phyloP scores from a whole-genome alignment of 2,329 filamentous ascomycete genomes.

The Xylariaceae sp. region DNA sequence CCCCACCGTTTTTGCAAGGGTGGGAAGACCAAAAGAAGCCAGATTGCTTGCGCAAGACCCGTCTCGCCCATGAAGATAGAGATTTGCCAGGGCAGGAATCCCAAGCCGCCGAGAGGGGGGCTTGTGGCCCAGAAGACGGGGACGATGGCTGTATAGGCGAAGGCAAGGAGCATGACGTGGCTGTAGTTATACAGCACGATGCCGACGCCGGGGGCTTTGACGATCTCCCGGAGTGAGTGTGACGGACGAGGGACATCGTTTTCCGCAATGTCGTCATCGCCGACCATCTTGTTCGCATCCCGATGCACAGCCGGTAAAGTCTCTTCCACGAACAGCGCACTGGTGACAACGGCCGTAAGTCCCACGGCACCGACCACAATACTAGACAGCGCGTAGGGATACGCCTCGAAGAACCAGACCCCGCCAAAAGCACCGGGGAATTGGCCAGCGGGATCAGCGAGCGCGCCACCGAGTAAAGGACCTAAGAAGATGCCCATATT shows the following conservation, averaged over 20 bases:
- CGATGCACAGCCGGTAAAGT: slow-evolving; percentile 47
- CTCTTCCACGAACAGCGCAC: slow-evolving; percentile 59
- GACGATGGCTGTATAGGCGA: slow-evolving; percentile 66
- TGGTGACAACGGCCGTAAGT: slow-evolving; percentile 48
- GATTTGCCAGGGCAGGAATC: slow-evolving; percentile 60
- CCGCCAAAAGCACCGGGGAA: slow-evolving; percentile 56
- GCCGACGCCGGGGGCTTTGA: slow-evolving; percentile 61
- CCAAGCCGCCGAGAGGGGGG: slow-evolving; percentile 59
- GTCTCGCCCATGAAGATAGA: slow-evolving; percentile 61
- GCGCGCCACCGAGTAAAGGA: slow-evolving; percentile 63
- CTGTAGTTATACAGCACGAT: slow-evolving; percentile 62
- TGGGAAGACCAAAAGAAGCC: slow-evolving; percentile 69
- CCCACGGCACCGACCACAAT: slow-evolving; percentile 55
- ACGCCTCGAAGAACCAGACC: slow-evolving; percentile 55
- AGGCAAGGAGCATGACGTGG: slow-evolving; percentile 64
- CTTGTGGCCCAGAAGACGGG: slow-evolving; percentile 67
- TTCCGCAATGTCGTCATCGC: slow-evolving; percentile 14
- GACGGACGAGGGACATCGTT: not conserved
- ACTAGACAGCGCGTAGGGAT: slow-evolving; percentile 63
- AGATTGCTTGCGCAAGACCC: slow-evolving; percentile 64
- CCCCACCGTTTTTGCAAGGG: slow-evolving; percentile 61
- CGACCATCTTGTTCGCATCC: slow-evolving; percentile 7
- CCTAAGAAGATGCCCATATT: slow-evolving; percentile 74
- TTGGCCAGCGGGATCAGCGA: slow-evolving; percentile 64
- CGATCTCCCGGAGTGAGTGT: slow-evolving; percentile 49